These are phyloP conservation scores for Orbilia brochopaga DNA, from an alignment of 2,329 filamentous ascomycete genomes.

Conservation along the genomic window DNA sequence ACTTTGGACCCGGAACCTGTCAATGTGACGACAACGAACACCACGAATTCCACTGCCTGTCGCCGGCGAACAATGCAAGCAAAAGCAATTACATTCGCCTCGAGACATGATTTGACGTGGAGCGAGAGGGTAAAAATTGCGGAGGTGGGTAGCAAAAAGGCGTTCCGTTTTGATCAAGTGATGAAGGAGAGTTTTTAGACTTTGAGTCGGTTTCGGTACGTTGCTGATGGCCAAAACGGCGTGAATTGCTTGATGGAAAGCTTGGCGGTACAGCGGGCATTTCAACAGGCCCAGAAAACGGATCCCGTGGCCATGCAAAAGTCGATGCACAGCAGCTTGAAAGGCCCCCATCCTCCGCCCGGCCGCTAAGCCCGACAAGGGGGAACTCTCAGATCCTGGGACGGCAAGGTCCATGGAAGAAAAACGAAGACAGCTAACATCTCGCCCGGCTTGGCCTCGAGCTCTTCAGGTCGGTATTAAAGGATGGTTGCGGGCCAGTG, in stretches of 20 bases:
- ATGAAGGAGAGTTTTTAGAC: conserved; percentile 40
- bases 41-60: conserved; percentile 38
- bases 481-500: not conserved
- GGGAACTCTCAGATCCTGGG: conserved; percentile 45
- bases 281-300: conserved; percentile 28
- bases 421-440: conserved; percentile 11
- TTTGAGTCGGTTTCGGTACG: conserved; percentile 38
- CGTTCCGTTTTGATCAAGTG: conserved; percentile 47
- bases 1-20: conserved; percentile 40
- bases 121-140: conserved; percentile 22
- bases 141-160: conserved; percentile 23
- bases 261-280: conserved; percentile 35
- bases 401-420: conserved; percentile 43
- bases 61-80: conserved; percentile 20
- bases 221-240: conserved; percentile 13
- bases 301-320: conserved; percentile 49
- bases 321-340: conserved; percentile 43
- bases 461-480: not conserved
- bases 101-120: conserved; percentile 40
- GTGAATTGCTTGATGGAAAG: conserved; percentile 21
- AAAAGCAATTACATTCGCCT: conserved; percentile 46
- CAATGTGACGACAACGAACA: conserved; percentile 23
- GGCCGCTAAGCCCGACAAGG: conserved; percentile 24
- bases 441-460: not conserved
- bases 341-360: conserved; percentile 31